phyloP scores from a whole-genome alignment of 208 protist species.

The Blechomonas ayalai region DNA sequence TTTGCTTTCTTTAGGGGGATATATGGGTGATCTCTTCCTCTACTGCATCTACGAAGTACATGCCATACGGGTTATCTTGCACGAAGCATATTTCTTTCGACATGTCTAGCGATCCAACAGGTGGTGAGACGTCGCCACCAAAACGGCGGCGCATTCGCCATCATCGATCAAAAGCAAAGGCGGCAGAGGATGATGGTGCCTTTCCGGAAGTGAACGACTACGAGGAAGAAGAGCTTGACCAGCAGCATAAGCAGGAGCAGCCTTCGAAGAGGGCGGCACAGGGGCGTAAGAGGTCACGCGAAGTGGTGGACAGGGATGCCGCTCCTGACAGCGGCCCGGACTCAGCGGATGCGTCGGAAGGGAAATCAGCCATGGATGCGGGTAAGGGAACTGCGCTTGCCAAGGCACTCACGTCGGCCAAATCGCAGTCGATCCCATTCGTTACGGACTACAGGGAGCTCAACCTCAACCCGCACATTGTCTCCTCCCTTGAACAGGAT shows the following conservation, averaged over 20 bases:
- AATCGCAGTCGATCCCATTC: slow-evolving; percentile 29
- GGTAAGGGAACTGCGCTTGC: too few species aligned
- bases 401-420: too few species aligned
- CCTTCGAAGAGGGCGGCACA: not conserved
- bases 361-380: not conserved
- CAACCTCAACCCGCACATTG: slow-evolving; percentile 81
- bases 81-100: too few species aligned
- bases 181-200: slow-evolving; percentile 5
- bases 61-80: too few species aligned
- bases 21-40: too few species aligned
- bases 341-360: too few species aligned
- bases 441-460: slow-evolving; percentile 80
- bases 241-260: not conserved
- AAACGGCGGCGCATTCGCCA: slow-evolving; percentile 48
- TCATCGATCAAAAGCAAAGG: slow-evolving; percentile 44
- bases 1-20: too few species aligned
- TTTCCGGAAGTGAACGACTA: not conserved
- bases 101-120: too few species aligned
- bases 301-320: too few species aligned
- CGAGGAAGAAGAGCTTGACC: slow-evolving; percentile 11
- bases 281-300: not conserved
- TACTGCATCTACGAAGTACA: too few species aligned
- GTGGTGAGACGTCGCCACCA: too few species aligned
- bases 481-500: slow-evolving; percentile 70
- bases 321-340: too few species aligned